phyloP scores from a whole-genome alignment of 2,329 filamentous ascomycete genomes.

The Domatiomyces globalis region DNA sequence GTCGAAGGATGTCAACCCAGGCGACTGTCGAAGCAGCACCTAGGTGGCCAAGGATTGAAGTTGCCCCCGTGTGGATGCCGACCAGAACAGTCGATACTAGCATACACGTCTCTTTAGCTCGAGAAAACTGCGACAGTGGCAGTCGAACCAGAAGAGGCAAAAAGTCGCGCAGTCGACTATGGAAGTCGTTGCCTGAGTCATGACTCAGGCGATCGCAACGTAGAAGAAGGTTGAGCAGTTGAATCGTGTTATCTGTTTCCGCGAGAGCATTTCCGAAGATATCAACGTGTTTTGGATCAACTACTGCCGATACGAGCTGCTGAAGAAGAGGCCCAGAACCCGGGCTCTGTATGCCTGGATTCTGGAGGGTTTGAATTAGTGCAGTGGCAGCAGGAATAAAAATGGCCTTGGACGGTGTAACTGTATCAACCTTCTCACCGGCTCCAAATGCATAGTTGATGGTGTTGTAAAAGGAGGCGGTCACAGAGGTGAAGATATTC shows the following conservation, averaged over 20 bases:
- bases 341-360: constrained; percentile 53
- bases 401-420: constrained; percentile 43
- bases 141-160: background rate
- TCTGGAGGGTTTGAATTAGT: constrained; percentile 62
- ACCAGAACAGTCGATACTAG: background rate
- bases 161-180: background rate
- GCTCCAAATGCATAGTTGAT: constrained; percentile 61
- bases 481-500: constrained; percentile 53
- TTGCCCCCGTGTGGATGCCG: background rate
- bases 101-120: background rate
- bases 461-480: constrained; percentile 56
- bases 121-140: background rate
- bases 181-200: background rate
- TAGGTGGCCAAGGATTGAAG: constrained; percentile 61
- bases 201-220: background rate
- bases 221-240: background rate
- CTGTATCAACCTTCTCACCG: constrained; percentile 42
- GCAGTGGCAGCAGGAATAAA: constrained; percentile 62
- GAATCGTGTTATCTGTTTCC: background rate
- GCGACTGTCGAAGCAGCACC: constrained; percentile 69
- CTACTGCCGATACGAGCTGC: constrained; percentile 46
- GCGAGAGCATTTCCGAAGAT: background rate
- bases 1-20: constrained; percentile 42
- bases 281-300: background rate
- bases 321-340: constrained; percentile 64